Base-by-base conservation (phyloP, 2,329 filamentous ascomycete genomes). In the Lecanicillium sp. region DNA sequence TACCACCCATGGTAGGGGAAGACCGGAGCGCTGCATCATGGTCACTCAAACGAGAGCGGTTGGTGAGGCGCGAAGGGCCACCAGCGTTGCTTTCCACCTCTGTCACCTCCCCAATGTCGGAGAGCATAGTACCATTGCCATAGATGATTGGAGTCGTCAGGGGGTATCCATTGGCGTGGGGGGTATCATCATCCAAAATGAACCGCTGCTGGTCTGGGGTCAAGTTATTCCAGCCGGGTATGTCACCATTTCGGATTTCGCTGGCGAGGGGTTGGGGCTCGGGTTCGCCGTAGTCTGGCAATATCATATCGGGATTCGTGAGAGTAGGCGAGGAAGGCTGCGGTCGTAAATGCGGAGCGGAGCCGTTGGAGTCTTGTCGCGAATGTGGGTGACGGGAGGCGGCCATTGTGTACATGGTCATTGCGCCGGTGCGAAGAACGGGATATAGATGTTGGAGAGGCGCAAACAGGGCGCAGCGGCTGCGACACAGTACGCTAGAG, bases 271-370 rank as follows among this genome's bases (percentile, higher is more conserved):
- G 67, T 43, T 70, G 69, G 56, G 70, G 67, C 54, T 73, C 62
- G 57, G 73, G 56, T 57, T 70, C 71, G 47, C 78, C 75, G 53
- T 81, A 79, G 56, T 83, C 80, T 44, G 89, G 89, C 37, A 95
- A 67, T 52, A 95, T 94, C 86, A 95, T 89, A 58, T 94, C 89
- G 37, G 88, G 87, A 59, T 95, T 94, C 40, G 87, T 94, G 52
- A 95, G 68, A 3, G 89, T 94, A 33, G 89, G 89, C 43, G 86
- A 94, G 11, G 78, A 78, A 46, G 83, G 80, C 42, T 70, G 61
- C 32, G 69, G 55, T 14, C 65, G 59, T 49, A 73, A 70, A 27
- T 59, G 55, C 45, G 57, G 44, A 27, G 47, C 45, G 33, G 51
- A 45, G 40, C 45, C 50, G 40, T 36, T 47, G 40, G 47, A 51